Evolutionary conservation across 1,284 basidiomycete genomes (phyloP).

Genomic region (Fomes fomentarius): DNA sequence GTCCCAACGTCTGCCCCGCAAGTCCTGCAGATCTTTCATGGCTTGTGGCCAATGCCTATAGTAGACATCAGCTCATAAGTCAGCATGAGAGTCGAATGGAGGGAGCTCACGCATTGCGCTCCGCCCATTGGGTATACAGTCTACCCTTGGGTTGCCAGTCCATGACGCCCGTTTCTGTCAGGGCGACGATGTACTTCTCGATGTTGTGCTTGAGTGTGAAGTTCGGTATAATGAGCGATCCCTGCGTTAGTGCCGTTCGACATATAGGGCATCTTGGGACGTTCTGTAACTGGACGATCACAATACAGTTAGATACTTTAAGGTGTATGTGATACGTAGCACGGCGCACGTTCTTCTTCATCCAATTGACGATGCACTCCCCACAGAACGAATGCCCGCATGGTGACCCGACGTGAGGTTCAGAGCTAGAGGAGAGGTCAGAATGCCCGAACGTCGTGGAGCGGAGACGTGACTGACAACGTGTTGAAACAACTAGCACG

Average conservation of each 20-base stretch:
- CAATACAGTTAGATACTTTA: too few relatives aligned
- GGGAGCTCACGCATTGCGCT: conserved; percentile 31
- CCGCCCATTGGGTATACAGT: conserved; percentile 28
- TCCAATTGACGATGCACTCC: conserved; percentile 35
- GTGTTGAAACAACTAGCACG: conserved; percentile 36
- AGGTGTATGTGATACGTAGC: too few relatives aligned
- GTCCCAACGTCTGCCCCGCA: neutral
- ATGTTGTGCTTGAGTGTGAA: conserved; percentile 33
- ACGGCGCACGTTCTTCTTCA: conserved; percentile 29
- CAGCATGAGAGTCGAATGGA: neutral
- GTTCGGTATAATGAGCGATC: conserved; percentile 35
- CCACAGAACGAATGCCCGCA: conserved; percentile 41
- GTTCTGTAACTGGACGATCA: neutral
- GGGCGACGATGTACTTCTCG: conserved; percentile 32
- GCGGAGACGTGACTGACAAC: conserved; percentile 33
- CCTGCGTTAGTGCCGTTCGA: conserved; percentile 25
- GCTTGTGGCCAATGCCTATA: neutral
- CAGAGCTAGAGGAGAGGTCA: conserved; percentile 24
- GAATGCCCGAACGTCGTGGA: neutral
- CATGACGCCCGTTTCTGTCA: conserved; percentile 27
- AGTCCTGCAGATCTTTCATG: neutral
- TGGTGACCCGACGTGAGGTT: conserved; percentile 34
- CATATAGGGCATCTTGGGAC: conserved; percentile 37
- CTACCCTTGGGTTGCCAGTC: conserved; percentile 33
- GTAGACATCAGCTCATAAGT: neutral